A percentile compares a stretch with the other conserved stretches of the same genome.
phyloP scores from a whole-genome alignment of 2,329 filamentous ascomycete genomes.

The Aspergillus felis region DNA sequence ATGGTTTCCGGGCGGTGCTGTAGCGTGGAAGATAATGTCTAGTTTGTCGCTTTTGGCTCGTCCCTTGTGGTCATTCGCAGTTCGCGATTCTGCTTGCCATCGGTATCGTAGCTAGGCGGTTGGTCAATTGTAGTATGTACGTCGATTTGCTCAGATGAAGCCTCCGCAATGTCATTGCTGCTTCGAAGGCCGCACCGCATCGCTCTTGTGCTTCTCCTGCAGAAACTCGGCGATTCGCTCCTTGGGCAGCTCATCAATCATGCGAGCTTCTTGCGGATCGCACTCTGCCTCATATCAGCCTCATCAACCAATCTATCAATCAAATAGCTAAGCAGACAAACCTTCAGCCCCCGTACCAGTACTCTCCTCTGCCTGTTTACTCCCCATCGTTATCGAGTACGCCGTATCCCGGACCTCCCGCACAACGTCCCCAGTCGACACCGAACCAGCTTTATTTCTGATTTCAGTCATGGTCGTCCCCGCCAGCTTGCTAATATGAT shows the following conservation, averaged over 20 bases:
- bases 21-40: constrained; percentile 6
- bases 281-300: background rate
- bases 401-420: constrained; percentile 10
- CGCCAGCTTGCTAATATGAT: constrained; percentile 7
- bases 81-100: background rate
- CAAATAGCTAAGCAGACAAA: background rate
- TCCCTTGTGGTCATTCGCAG: background rate
- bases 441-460: constrained; percentile 7
- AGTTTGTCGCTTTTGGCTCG: background rate
- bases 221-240: constrained; percentile 33
- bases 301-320: background rate
- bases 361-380: background rate
- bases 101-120: background rate
- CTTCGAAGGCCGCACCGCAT: constrained; percentile 4
- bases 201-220: constrained; percentile 27
- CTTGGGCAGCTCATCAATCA: constrained; percentile 25
- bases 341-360: background rate
- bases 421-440: constrained; percentile 8
- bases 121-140: background rate
- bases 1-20: constrained; percentile 27
- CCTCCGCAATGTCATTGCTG: constrained; percentile 4
- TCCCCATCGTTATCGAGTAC: constrained; percentile 6
- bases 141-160: background rate
- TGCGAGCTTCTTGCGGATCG: constrained; percentile 6
- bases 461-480: constrained; percentile 8